phyloP scores from a whole-genome alignment of 1,139 yeast genomes.

The Magnusiomyces starmeri region DNA sequence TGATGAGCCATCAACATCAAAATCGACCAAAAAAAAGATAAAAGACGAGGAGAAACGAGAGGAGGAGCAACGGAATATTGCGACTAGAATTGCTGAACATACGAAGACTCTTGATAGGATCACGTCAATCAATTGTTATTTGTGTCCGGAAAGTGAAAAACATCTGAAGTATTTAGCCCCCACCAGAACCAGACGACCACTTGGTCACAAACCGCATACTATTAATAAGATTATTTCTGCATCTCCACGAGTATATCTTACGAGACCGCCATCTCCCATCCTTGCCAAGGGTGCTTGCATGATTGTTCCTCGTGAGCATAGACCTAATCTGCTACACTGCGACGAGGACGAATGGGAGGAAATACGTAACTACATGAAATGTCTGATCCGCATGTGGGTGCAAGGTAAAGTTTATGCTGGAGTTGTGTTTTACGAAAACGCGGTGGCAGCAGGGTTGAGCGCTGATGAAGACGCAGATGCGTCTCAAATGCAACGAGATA shows the following conservation, averaged over 20 bases:
- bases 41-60: conserved; percentile 1
- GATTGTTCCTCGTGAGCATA: conserved; percentile 41
- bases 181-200: conserved; percentile 4
- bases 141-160: conserved; percentile 1
- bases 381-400: conserved; percentile 36
- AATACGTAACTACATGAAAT: conserved; percentile 40
- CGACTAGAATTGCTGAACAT: conserved; percentile 27
- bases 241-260: conserved; percentile 9
- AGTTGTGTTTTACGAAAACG: conserved; percentile 43
- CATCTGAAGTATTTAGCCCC: not conserved
- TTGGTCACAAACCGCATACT: too few species aligned
- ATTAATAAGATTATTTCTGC: conserved; percentile 6
- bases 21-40: conserved; percentile 25
- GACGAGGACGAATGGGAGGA: conserved; percentile 42
- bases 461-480: conserved; percentile 2
- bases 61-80: conserved; percentile 25
- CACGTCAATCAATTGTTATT: conserved; percentile 32
- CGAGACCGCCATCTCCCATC: conserved; percentile 35
- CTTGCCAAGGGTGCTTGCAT: conserved; percentile 33
- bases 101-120: conserved; percentile 35
- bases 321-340: conserved; percentile 37
- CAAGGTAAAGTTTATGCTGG: conserved; percentile 29
- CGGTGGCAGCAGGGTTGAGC: conserved; percentile 22
- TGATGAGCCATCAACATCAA: conserved; percentile 17
- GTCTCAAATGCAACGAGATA: conserved; percentile 20